Conservation (phyloP, 257 asterid genomes). For the Osmanthus fragrans region DNA sequence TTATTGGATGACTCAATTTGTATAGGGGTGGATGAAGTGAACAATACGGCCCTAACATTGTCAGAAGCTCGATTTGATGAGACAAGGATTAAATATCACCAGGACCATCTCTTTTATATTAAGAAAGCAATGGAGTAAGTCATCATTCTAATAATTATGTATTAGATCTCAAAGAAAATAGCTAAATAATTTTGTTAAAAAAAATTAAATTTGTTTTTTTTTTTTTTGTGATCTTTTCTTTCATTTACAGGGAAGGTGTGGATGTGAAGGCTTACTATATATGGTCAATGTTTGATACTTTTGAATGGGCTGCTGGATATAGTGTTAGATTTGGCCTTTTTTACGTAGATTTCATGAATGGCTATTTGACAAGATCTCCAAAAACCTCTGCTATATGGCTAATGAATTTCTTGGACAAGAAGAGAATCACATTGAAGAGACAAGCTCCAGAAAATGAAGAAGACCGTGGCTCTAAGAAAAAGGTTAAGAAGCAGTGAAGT, state of each 20-base stretch:
- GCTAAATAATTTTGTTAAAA: neutral
- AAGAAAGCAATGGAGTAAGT: slow-evolving; percentile 49
- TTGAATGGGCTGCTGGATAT: neutral
- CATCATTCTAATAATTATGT: neutral
- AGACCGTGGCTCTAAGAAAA: neutral
- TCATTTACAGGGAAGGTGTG: no score
- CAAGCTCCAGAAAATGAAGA: neutral
- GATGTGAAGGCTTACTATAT: slow-evolving; percentile 4
- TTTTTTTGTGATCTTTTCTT: no score
- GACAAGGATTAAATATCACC: slow-evolving; percentile 8
- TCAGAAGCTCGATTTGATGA: neutral
- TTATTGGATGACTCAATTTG: neutral
- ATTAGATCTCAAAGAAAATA: neutral
- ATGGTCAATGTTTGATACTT: slow-evolving; percentile 18
- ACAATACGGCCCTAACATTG: neutral
- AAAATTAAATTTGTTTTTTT: no score
- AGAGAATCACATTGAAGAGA: neutral
- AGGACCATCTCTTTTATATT: slow-evolving; percentile 40
- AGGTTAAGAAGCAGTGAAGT: neutral
- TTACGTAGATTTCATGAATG: no score
- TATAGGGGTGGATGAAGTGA: neutral
- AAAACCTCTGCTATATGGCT: no score
- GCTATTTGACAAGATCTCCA: no score
- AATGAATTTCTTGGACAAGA: neutral
- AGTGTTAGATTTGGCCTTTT: no score